phyloP scores from a whole-genome alignment of 2,329 filamentous ascomycete species.

The Cadophora sp. region DNA sequence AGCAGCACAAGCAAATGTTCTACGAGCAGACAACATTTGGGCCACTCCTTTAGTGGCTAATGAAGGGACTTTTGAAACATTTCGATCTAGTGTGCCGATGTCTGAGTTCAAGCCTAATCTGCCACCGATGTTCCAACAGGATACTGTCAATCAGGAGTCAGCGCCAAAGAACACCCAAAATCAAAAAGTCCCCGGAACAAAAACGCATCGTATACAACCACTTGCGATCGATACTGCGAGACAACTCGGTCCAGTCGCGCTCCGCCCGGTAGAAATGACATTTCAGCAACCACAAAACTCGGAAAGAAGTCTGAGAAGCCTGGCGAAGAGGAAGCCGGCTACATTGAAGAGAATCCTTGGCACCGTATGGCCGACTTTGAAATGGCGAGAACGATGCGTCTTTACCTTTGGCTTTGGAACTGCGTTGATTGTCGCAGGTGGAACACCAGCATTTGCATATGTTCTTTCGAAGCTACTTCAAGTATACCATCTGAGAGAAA shows the following conservation, averaged over 20 bases:
- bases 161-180: background rate
- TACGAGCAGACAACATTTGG: slow-evolving; percentile 33
- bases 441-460: slow-evolving; percentile 71
- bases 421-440: slow-evolving; percentile 36
- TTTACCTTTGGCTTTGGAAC: slow-evolving; percentile 64
- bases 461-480: slow-evolving; percentile 75
- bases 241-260: background rate
- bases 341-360: slow-evolving; percentile 62
- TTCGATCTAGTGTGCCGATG: slow-evolving; percentile 3
- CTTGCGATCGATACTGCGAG: background rate
- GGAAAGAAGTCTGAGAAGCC: background rate
- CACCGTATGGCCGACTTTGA: slow-evolving; percentile 74
- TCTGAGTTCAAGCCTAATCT: background rate
- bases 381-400: slow-evolving; percentile 54
- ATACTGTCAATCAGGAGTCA: background rate
- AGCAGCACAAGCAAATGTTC: slow-evolving; percentile 30
- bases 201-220: background rate
- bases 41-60: slow-evolving; percentile 23
- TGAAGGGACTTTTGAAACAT: slow-evolving; percentile 10
- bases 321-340: slow-evolving; percentile 26
- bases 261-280: background rate
- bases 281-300: background rate
- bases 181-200: background rate
- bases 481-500: slow-evolving; percentile 65
- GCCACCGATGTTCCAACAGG: background rate